phyloP scores from a whole-genome alignment of 2,329 filamentous ascomycete species.

The Pseudogymnoascus sp. region DNA sequence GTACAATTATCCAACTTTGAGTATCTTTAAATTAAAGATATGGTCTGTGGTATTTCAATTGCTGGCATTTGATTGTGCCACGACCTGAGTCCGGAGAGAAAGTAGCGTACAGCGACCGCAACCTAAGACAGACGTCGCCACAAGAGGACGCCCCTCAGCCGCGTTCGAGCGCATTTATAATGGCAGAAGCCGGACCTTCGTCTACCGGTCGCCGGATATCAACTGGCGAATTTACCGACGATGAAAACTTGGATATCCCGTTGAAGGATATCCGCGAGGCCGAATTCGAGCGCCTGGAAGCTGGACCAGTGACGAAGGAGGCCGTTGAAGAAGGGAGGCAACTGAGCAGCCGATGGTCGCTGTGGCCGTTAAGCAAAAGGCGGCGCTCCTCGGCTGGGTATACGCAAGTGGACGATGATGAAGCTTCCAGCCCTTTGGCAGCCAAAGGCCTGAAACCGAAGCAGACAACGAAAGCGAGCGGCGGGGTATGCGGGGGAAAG shows the following conservation, averaged over 20 bases:
- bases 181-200: not conserved
- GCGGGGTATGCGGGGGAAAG: conserved; percentile 10
- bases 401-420: not conserved
- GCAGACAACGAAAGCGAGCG: not conserved
- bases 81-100: not conserved
- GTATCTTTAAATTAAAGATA: not conserved
- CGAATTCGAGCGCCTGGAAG: conserved; percentile 1
- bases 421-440: not conserved
- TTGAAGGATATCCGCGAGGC: conserved; percentile 2
- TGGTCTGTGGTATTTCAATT: not conserved
- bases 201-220: not conserved
- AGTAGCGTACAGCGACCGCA: not conserved
- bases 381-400: not conserved
- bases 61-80: conserved; percentile 4
- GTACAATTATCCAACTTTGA: not conserved
- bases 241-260: not conserved
- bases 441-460: not conserved
- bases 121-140: not conserved
- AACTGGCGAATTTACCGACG: conserved; percentile 2
- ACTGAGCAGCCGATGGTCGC: not conserved
- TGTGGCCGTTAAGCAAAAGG: not conserved
- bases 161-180: not conserved
- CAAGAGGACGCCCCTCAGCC: not conserved
- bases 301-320: not conserved
- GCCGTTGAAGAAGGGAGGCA: not conserved